Percentiles rank a stretch among this genome's conserved stretches.
These are phyloP conservation scores for Vigna hirtella DNA, from an alignment of 306 rosid genomes.

Conservation along the genomic window DNA sequence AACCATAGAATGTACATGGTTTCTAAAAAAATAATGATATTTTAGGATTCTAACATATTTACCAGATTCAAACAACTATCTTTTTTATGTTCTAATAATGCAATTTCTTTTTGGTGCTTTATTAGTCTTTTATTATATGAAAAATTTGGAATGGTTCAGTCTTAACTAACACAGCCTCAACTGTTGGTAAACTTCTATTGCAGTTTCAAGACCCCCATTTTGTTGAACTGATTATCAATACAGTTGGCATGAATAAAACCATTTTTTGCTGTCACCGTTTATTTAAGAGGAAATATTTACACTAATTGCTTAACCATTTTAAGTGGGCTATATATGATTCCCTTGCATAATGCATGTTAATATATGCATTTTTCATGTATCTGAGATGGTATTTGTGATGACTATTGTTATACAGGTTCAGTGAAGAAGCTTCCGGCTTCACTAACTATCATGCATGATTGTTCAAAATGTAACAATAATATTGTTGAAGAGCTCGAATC, in stretches of 20 bases:
- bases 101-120: constrained; percentile 14
- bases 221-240: constrained; percentile 18
- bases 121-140: constrained; percentile 5
- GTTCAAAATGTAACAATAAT: constrained; percentile 59
- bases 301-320: constrained; percentile 21
- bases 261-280: constrained; percentile 2
- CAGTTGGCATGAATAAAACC: not conserved
- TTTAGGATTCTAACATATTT: too few relatives aligned
- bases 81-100: not conserved
- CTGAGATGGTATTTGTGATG: constrained; percentile 36
- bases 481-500: constrained; percentile 61
- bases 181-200: constrained; percentile 13
- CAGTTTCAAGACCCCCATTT: not conserved
- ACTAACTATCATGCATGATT: constrained; percentile 65
- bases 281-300: constrained; percentile 1
- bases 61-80: too few relatives aligned
- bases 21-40: too few relatives aligned
- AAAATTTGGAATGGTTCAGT: constrained; percentile 7
- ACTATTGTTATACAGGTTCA: constrained; percentile 58
- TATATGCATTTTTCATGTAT: constrained; percentile 24
- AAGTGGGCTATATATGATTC: not conserved
- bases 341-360: constrained; percentile 28
- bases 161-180: constrained; percentile 25
- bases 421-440: constrained; percentile 65
- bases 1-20: too few relatives aligned